phyloP scores from a whole-genome alignment of 768 basidiomycete species.

The Boletus coccyginus region DNA sequence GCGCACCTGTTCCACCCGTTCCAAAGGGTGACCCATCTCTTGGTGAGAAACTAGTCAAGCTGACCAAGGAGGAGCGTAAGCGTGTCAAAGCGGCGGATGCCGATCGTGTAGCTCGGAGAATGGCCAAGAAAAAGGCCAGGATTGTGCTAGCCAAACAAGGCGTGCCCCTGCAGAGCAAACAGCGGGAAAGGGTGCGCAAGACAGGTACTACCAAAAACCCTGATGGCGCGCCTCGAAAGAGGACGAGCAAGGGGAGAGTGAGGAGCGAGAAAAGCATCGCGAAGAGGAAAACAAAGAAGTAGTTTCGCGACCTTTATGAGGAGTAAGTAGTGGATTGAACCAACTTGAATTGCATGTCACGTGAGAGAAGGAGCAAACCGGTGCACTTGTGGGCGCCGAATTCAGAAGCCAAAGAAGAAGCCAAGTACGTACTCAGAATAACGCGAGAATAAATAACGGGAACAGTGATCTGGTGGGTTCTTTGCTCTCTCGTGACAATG shows the following conservation, averaged over 20 bases:
- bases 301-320: not conserved
- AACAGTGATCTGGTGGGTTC: not conserved
- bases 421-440: no score
- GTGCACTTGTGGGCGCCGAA: not conserved
- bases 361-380: not conserved
- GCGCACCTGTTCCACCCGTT: slow-evolving; percentile 14
- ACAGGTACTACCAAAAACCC: slow-evolving; percentile 24
- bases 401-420: no score
- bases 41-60: slow-evolving; percentile 70
- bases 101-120: slow-evolving; percentile 75
- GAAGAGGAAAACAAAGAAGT: slow-evolving; percentile 63
- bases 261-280: slow-evolving; percentile 52
- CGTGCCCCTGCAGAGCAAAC: slow-evolving; percentile 38
- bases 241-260: slow-evolving; percentile 43
- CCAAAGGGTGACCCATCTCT: slow-evolving; percentile 83
- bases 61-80: slow-evolving; percentile 87
- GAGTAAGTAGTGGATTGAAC: not conserved
- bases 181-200: slow-evolving; percentile 50
- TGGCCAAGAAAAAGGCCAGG: slow-evolving; percentile 88
- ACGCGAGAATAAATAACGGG: slow-evolving; percentile 2
- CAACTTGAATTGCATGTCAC: not conserved
- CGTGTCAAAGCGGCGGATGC: slow-evolving; percentile 73
- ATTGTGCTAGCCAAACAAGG: slow-evolving; percentile 45
- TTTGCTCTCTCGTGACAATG: not conserved
- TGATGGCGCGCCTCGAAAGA: slow-evolving; percentile 13